A percentile compares a stretch with the other conserved stretches of the same genome.
These are phyloP conservation scores for Arthroderma uncinatum DNA, from an alignment of 2,329 filamentous ascomycete species.

Conservation along the genomic window DNA sequence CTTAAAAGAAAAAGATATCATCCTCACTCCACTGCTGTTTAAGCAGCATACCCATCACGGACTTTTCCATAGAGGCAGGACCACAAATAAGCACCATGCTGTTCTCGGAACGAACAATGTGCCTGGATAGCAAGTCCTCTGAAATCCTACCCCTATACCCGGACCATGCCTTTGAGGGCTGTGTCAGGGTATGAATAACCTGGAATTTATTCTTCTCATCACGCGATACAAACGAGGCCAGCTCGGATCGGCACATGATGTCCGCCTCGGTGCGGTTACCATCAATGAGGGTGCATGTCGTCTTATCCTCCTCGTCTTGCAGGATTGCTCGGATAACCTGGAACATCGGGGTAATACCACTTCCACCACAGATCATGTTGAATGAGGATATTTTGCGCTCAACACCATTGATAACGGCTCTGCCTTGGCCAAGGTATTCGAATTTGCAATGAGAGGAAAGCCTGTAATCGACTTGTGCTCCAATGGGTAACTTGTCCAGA, in stretches of 20 bases:
- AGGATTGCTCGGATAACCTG: constrained; percentile 69
- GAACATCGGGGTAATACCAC: constrained; percentile 86
- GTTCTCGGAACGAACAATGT: not conserved
- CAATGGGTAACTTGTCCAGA: constrained; percentile 60
- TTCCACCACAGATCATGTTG: constrained; percentile 78
- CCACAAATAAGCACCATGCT: constrained; percentile 9
- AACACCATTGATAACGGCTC: constrained; percentile 49
- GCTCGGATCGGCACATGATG: constrained; percentile 65
- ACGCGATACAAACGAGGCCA: constrained; percentile 51
- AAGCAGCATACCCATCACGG: not conserved
- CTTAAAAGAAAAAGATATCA: constrained; percentile 4
- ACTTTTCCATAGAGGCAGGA: not conserved
- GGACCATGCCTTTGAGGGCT: constrained; percentile 53
- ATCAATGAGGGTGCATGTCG: constrained; percentile 61
- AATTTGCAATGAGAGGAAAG: constrained; percentile 72
- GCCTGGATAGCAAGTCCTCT: constrained; percentile 13
- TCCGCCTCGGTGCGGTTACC: constrained; percentile 69
- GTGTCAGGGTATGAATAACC: constrained; percentile 58
- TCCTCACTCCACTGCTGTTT: constrained; percentile 3
- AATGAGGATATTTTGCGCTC: constrained; percentile 53
- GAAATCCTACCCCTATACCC: constrained; percentile 59
- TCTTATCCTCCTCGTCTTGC: constrained; percentile 51
- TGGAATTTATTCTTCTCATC: constrained; percentile 47
- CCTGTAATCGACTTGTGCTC: constrained; percentile 70
- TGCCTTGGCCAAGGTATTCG: constrained; percentile 59